These are phyloP conservation scores for Leccinum rimulosum DNA, from an alignment of 768 basidiomycete genomes.

Conservation along the genomic window DNA sequence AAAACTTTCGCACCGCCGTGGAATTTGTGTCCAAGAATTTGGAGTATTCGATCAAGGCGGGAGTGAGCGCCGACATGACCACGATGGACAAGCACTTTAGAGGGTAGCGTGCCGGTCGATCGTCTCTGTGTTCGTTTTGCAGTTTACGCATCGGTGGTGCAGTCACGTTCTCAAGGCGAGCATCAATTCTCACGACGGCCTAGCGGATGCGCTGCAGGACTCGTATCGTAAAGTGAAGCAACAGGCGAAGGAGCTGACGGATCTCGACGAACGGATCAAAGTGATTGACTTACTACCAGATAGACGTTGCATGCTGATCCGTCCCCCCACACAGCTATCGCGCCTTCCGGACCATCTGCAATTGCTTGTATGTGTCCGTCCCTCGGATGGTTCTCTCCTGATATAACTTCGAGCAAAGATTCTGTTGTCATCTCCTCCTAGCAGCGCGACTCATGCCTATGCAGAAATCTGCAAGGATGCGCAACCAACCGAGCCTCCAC, in stretches of 20 bases:
- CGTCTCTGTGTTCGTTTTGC: constrained; percentile 1
- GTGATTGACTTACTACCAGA: constrained; percentile 31
- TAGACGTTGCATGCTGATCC: constrained; percentile 2
- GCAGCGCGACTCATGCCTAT: constrained; percentile 44
- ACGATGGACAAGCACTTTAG: constrained; percentile 49
- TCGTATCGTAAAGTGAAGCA: constrained; percentile 51
- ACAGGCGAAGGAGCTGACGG: constrained; percentile 46
- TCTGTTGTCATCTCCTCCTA: constrained; percentile 53
- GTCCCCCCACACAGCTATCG: constrained; percentile 39
- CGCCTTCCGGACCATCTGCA: constrained; percentile 72
- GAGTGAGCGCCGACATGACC: constrained; percentile 54
- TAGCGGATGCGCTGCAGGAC: constrained; percentile 59
- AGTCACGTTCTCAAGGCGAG: constrained; percentile 69
- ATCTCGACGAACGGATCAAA: constrained; percentile 67
- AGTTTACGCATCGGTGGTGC: constrained; percentile 13
- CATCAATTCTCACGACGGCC: constrained; percentile 58
- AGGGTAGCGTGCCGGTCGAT: constrained; percentile 43
- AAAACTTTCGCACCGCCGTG: constrained; percentile 46
- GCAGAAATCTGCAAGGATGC: constrained; percentile 54
- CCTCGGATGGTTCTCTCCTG: neutral
- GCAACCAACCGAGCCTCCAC: constrained; percentile 24
- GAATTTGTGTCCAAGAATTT: constrained; percentile 59
- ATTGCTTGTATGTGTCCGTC: constrained; percentile 53
- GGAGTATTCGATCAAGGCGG: constrained; percentile 57
- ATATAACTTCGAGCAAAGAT: constrained; percentile 39